phyloP scores from a whole-genome alignment of 805 yeast species.

The Myxozyma vanderwaltii region DNA sequence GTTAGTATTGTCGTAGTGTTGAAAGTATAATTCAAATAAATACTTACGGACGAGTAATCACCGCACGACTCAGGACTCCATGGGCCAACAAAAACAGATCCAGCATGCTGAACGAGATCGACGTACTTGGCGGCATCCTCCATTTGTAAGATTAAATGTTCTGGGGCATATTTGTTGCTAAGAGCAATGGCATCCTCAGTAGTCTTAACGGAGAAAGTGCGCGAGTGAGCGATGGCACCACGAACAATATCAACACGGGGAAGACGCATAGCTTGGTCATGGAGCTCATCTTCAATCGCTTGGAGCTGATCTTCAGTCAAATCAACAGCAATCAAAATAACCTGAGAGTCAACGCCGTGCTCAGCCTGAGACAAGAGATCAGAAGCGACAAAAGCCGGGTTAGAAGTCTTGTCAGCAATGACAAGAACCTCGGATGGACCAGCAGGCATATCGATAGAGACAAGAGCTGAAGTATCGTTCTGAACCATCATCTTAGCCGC shows the following conservation, averaged over 20 bases:
- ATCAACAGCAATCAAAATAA: slow-evolving; percentile 80
- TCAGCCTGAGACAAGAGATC: slow-evolving; percentile 97
- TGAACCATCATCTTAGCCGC: slow-evolving; percentile 98
- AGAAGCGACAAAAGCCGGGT: slow-evolving; percentile 95
- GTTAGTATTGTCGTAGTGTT: neutral
- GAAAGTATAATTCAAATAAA: neutral
- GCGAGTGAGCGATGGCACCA: slow-evolving; percentile 88
- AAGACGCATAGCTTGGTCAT: slow-evolving; percentile 75
- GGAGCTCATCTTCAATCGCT: slow-evolving; percentile 79
- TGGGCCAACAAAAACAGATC: slow-evolving; percentile 94
- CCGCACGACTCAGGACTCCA: slow-evolving; percentile 98
- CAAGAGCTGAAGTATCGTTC: slow-evolving; percentile 90
- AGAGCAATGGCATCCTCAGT: slow-evolving; percentile 82
- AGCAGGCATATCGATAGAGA: slow-evolving; percentile 99
- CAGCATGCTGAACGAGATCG: slow-evolving; percentile 82
- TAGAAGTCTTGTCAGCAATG: slow-evolving; percentile 82
- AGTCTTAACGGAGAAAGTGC: slow-evolving; percentile 67
- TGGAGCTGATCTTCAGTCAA: slow-evolving; percentile 61
- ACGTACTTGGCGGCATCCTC: slow-evolving; percentile 76
- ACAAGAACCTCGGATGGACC: slow-evolving; percentile 97
- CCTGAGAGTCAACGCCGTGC: slow-evolving; percentile 98
- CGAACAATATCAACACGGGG: slow-evolving; percentile 95
- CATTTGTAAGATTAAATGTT: slow-evolving; percentile 91
- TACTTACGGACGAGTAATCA: slow-evolving; percentile 66
- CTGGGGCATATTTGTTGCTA: slow-evolving; percentile 94